Evolutionary conservation across 1,139 yeast species (phyloP).

Genomic region (Geotrichum europaeum): DNA sequence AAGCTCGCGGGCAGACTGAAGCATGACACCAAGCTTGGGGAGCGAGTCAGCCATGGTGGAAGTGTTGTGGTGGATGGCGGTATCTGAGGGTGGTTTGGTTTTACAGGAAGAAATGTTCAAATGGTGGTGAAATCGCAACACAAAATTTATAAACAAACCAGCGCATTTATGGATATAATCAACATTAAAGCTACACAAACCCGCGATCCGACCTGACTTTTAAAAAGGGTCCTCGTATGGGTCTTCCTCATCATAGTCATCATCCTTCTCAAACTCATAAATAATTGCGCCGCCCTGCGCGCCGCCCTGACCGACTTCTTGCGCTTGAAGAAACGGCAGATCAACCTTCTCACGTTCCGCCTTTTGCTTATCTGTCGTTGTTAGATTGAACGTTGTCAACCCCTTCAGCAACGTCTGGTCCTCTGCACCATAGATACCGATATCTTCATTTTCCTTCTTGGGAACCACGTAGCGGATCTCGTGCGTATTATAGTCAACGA

Average conservation of each 20-base stretch:
- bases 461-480: conserved; percentile 40
- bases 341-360: conserved; percentile 79
- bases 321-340: conserved; percentile 85
- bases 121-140: conserved; percentile 4
- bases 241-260: conserved; percentile 95
- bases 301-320: conserved; percentile 69
- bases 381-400: conserved; percentile 80
- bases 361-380: conserved; percentile 68
- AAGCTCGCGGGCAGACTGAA: conserved; percentile 76
- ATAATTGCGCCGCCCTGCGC: conserved; percentile 64
- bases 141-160: conserved; percentile 6
- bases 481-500: conserved; percentile 49
- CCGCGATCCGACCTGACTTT: conserved; percentile 6
- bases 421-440: conserved; percentile 22
- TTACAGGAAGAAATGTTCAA: neutral
- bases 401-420: conserved; percentile 48
- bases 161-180: neutral
- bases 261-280: conserved; percentile 75
- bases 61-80: neutral
- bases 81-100: neutral
- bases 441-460: conserved; percentile 31
- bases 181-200: neutral
- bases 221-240: conserved; percentile 94
- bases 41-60: conserved; percentile 45
- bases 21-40: conserved; percentile 46